phyloP scores from a whole-genome alignment of 139 green algal genomes.

The Picochlorum sp. region DNA sequence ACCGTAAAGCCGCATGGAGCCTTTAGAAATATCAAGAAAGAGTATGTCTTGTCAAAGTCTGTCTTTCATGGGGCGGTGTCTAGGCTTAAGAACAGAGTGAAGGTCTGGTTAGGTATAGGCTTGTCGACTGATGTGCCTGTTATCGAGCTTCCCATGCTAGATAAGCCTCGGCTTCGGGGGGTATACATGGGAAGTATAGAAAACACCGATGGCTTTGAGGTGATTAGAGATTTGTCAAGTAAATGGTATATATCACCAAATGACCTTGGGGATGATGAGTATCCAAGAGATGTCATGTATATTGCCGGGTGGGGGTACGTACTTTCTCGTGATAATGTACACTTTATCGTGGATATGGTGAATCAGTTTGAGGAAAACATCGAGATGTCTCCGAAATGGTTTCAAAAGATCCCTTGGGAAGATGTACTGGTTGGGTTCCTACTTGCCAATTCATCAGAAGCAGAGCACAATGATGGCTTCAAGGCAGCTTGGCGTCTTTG shows the following conservation, averaged over 20 bases:
- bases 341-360: slow-evolving; percentile 15
- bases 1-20: not conserved
- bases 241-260: slow-evolving; percentile 47
- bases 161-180: not conserved
- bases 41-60: no score
- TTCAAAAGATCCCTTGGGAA: slow-evolving; percentile 38
- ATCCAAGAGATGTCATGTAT: slow-evolving; percentile 27
- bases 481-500: slow-evolving; percentile 43
- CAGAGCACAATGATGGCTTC: slow-evolving; percentile 34
- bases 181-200: slow-evolving; percentile 34
- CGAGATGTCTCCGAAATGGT: slow-evolving; percentile 13
- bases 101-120: not conserved
- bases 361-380: slow-evolving; percentile 10
- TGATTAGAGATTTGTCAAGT: slow-evolving; percentile 19
- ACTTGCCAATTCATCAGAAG: slow-evolving; percentile 10
- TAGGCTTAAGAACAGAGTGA: not conserved
- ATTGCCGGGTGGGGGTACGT: slow-evolving; percentile 44
- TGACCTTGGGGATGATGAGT: slow-evolving; percentile 29
- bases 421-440: slow-evolving; percentile 47
- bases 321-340: slow-evolving; percentile 36
- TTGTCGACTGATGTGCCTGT: not conserved
- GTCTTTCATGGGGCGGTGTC: not conserved
- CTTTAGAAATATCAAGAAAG: not conserved
- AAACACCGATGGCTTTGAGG: slow-evolving; percentile 26
- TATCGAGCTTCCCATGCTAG: not conserved